Base-by-base conservation (phyloP, 495 filamentous ascomycete genomes). In the Aspergillus egyptiacus region DNA sequence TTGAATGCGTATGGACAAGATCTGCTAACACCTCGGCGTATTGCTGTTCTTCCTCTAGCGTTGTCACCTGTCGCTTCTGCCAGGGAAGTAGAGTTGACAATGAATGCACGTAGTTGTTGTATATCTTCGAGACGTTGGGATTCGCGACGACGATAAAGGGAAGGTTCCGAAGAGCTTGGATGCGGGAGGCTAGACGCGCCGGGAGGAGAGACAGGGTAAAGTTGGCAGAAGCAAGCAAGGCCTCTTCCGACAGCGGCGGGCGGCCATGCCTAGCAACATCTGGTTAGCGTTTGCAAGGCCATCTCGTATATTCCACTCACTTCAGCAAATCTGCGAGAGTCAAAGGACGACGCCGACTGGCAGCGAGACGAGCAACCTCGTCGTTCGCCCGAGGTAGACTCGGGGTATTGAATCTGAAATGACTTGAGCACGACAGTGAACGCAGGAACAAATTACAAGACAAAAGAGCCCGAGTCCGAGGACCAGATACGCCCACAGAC, bases 111-210 rank as follows among this genome's bases (percentile, higher is more conserved):
- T 98, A 98, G 67, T 95, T 96, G 60, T 86, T 80, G 70, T 96
- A 96, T 47, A 98, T 97, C 54, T 81, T 82, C 24, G 84, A 83
- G 44, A 97, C 87, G 59, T 95, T 86, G 1, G 89, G 87, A 63
- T 97, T 97, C 0, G 91, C 89, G 14, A 98, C 93, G 36, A 98
- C 91, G 58, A 98, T 98, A 67, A 87, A 98, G 1, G 93, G 94
- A 3, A 98, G 80, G 67, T 95, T 95, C 46, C 91, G 83, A 10
- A 98, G 70, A 2, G 87, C 85, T 65, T 95, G 85, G 37, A 97
- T 93, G 30, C 93, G 88, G 59, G 93, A 89, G 2, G 93, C 94
- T 13, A 98, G 80, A n/a, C 93, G 87, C 46, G 91, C 84, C 13
- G 93, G 93, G 25, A 96, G 83, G 30, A 96, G 82, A 34, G 86